Evolutionary conservation across 352 stramenopile genomes (phyloP), one percentile per base, ranked within the genome.

Genomic region (Phytophthora melonis): DNA sequence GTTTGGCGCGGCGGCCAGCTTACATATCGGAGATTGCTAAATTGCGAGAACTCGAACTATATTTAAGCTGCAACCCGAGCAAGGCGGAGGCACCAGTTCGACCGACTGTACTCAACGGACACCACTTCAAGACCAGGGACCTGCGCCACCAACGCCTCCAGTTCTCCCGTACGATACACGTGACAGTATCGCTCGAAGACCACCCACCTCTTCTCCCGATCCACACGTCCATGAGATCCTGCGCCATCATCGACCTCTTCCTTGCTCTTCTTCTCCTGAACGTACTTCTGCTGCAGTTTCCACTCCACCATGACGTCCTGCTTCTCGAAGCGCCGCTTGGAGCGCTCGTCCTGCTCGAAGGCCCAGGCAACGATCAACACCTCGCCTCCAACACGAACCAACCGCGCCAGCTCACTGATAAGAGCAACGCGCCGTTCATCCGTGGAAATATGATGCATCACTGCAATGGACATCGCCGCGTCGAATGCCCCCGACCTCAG

Each of bases 241-340:
- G 41, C 41, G 9, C 18, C 50, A 25, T 32, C n/a, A 53, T 45
- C 64, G 16, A 66, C 63, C 25, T 60, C 66, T 14, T 27, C 39
- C 7, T 70, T 23, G 4, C 63, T 55, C 19, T 64, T 65, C 16
- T 66, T 59, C 9, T 78, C 58, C 25, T 75, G 64, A 4, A 68
- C 77, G 68, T 93, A 94, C 55, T 94, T 96, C n/a, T 93, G 76
- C 69, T 96, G 89, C 4, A 96, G 79, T 60, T 96, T 96, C 87
- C 86, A 94, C 74, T 96, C 84, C 50, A 94, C 89, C 79, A 94
- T 92, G 43, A 94, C 89, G 58, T 96, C 89, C 61, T 94, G 87
- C 62, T 85, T 55, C 18, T 91, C 79, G 66, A 96, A 96, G 59
- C 80, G 78, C 5, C 89, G 82, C 74, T 94, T 96, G 14, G 89